Conservation (phyloP, 768 basidiomycete species). For the Phanerochaete carnosa region DNA sequence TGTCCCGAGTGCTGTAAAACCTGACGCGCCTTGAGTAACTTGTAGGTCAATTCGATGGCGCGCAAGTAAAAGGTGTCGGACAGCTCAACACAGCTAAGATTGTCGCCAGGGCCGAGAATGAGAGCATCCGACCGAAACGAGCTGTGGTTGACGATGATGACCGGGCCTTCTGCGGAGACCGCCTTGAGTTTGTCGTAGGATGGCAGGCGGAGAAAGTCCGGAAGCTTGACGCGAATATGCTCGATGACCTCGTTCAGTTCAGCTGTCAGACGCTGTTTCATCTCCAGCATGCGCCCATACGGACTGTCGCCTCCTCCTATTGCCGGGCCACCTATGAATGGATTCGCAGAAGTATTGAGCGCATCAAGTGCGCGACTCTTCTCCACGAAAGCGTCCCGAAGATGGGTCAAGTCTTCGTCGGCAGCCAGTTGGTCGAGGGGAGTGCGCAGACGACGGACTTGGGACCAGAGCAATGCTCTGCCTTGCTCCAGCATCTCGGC, state of each 20-base stretch:
- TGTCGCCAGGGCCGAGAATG: conserved; percentile 17
- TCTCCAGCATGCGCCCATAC: background rate
- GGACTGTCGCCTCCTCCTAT: background rate
- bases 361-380: background rate
- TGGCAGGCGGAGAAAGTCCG: conserved; percentile 19
- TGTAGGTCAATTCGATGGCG: background rate
- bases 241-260: conserved; percentile 13
- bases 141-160: conserved; percentile 34
- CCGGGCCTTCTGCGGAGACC: conserved; percentile 30
- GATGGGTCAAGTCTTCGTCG: background rate
- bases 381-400: background rate
- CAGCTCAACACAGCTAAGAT: conserved; percentile 8
- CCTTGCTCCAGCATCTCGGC: conserved; percentile 26
- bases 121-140: conserved; percentile 34
- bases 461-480: conserved; percentile 21
- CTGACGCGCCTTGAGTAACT: background rate
- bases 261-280: conserved; percentile 5
- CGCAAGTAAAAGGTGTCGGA: background rate
- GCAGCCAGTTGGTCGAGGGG: conserved; percentile 10
- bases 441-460: conserved; percentile 14
- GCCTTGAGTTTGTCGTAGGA: conserved; percentile 24
- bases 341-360: background rate
- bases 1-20: background rate
- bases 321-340: background rate
- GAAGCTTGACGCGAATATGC: conserved; percentile 22